Conservation (phyloP, 208 protist genomes). For the Porcisia hertigi region DNA sequence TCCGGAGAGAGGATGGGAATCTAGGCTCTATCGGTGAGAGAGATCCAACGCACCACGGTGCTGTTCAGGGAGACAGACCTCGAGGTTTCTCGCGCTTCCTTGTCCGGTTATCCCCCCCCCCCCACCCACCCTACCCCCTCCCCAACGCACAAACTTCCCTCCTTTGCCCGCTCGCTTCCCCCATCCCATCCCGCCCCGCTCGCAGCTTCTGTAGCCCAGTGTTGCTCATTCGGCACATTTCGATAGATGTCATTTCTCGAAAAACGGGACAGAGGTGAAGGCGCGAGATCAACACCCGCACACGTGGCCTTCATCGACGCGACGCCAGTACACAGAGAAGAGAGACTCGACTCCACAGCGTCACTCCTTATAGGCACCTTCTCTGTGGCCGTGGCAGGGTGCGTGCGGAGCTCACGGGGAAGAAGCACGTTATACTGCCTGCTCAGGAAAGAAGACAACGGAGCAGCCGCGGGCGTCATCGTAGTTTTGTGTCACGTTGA, state of each 20-base stretch:
- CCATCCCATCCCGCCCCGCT: not conserved
- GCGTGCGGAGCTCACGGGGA: too few relatives aligned
- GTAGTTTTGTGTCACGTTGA: slow-evolving; percentile 43
- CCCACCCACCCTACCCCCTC: too few relatives aligned
- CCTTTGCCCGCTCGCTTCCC: not conserved
- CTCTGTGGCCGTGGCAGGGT: not conserved
- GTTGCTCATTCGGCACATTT: not conserved
- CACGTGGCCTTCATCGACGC: too few relatives aligned
- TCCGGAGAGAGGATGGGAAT: slow-evolving; percentile 5
- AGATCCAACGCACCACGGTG: too few relatives aligned
- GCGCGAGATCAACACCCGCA: not conserved
- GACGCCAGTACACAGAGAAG: not conserved
- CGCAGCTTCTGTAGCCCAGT: not conserved
- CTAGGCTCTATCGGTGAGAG: too few relatives aligned
- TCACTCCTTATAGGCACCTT: not conserved
- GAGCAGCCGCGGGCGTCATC: slow-evolving; percentile 64
- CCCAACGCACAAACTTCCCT: too few relatives aligned
- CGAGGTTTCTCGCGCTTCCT: too few relatives aligned
- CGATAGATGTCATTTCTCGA: not conserved
- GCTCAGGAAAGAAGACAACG: slow-evolving; percentile 56
- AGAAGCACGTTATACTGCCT: not conserved
- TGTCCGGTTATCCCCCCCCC: too few relatives aligned
- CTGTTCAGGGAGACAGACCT: too few relatives aligned
- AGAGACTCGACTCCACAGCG: not conserved
- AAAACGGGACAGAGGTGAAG: not conserved